Evolutionary conservation across 2,329 filamentous ascomycete genomes (phyloP), one percentile per base, ranked within the genome.

Genomic region (Diaporthe longicolla): DNA sequence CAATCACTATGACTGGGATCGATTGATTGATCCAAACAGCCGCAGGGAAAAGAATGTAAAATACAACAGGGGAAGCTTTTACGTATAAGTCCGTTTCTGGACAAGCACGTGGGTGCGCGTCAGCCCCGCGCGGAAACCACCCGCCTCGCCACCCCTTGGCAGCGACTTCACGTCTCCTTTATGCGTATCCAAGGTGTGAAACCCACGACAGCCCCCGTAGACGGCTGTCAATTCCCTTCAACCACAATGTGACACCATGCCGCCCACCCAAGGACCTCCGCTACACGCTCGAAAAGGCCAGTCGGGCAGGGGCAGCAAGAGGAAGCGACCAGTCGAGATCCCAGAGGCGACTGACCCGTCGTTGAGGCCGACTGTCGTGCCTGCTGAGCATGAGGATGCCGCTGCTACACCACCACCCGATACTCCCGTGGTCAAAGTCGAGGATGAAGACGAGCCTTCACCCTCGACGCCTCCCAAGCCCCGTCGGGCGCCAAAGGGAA

Each of bases 281-380:
- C 55, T 74, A 29, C 71, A 63, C 15, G 54, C 59, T n/a, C 72
- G 71, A n/a, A 68, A 70, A 24, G 68, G 68, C 55, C 24, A 59
- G 19, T 15, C 45, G 35, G 69, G 45, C 26, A 45, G 57, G 29
- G 48, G 24, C 70, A 73, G 48, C 55, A 74, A 75, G 69, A 58
- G 74, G 45, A 75, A 75, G 61, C 72, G 74, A 32, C 11, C 54
- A 43, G 58, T 66, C 52, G 65, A 70, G 40, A 45, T 70, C 29
- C 73, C 71, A n/a, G 71, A 75, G 37, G 73, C 71, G 4, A 75
- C 73, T 19, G 73, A 75, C 37, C 74, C 74, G 29, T 74, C 74
- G 4, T 19, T 71, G 19, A 45, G 32, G 48, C 52, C 61, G 4
- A 17, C 35, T 21, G n/a, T 63, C 9, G 45, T 40, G 50, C 45